Percentiles rank a stretch among this genome's conserved stretches.
phyloP scores from a whole-genome alignment of 2,329 filamentous ascomycete species.

The Fusarium sarcochroum region DNA sequence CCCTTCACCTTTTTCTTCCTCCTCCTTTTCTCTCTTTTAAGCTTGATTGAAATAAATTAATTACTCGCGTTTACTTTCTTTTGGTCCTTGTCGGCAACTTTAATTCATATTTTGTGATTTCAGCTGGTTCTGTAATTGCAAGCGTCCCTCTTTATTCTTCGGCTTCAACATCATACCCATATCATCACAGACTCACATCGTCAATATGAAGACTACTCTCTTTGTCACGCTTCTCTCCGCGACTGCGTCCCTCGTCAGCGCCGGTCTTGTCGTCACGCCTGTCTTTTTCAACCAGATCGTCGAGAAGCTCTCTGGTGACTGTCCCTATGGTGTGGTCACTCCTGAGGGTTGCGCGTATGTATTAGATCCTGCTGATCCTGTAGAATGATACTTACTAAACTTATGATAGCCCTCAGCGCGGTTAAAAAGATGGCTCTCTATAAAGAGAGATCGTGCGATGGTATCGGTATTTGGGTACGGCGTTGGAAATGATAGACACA shows the following conservation, averaged over 20 bases:
- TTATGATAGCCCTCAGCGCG: slow-evolving; percentile 36
- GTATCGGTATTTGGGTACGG: neutral
- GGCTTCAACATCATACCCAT: neutral
- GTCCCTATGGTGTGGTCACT: slow-evolving; percentile 69
- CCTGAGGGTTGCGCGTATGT: slow-evolving; percentile 71
- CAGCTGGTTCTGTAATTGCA: slow-evolving; percentile 41
- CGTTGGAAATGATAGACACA: neutral
- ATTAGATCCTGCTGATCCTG: neutral
- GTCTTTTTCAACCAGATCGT: slow-evolving; percentile 66
- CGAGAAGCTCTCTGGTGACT: slow-evolving; percentile 63
- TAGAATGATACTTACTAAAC: slow-evolving; percentile 2
- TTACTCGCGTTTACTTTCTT: slow-evolving; percentile 7
- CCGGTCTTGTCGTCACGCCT: slow-evolving; percentile 70
- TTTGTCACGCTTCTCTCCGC: slow-evolving; percentile 58
- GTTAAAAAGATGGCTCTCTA: slow-evolving; percentile 6
- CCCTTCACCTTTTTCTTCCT: slow-evolving; percentile 1
- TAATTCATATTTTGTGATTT: slow-evolving; percentile 21
- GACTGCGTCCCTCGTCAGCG: slow-evolving; percentile 62
- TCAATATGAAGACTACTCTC: slow-evolving; percentile 51
- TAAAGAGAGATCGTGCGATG: neutral
- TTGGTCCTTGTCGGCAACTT: slow-evolving; percentile 20
- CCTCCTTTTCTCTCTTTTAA: slow-evolving; percentile 2
- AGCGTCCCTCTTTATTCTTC: slow-evolving; percentile 7
- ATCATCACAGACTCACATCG: neutral
- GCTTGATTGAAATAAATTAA: slow-evolving; percentile 27